Evolutionary conservation across 2,329 filamentous ascomycete genomes (phyloP).

Genomic region (Alternaria gaisen): DNA sequence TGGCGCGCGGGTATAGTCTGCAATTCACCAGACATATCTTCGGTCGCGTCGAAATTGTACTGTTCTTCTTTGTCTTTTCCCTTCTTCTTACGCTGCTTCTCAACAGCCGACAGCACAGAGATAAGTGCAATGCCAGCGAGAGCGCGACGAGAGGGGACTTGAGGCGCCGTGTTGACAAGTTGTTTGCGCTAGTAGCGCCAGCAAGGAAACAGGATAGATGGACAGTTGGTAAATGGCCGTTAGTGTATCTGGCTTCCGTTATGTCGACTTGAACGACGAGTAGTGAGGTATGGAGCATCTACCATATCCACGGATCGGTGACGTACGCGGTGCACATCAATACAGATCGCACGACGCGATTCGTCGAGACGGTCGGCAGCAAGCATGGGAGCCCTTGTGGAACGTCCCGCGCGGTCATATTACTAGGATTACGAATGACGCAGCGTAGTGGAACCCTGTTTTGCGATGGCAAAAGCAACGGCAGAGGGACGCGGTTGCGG

Average conservation of each 20-base stretch:
- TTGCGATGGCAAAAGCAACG: constrained; percentile 16
- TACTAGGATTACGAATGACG: constrained; percentile 29
- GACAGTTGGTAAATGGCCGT: background rate
- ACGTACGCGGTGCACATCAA: constrained; percentile 23
- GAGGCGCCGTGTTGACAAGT: constrained; percentile 40
- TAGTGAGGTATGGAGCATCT: constrained; percentile 17
- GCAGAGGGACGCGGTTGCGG: constrained; percentile 16
- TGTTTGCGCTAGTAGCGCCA: constrained; percentile 9
- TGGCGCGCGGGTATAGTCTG: constrained; percentile 60
- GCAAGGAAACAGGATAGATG: constrained; percentile 10
- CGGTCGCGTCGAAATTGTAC: constrained; percentile 20
- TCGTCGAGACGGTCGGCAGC: constrained; percentile 21
- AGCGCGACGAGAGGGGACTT: constrained; percentile 43
- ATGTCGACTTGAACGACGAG: constrained; percentile 14
- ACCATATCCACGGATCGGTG: constrained; percentile 21
- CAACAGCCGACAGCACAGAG: constrained; percentile 44
- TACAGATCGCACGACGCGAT: constrained; percentile 9
- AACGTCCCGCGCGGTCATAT: constrained; percentile 26
- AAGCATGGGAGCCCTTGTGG: constrained; percentile 34
- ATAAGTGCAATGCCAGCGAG: constrained; percentile 48
- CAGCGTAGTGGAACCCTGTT: constrained; percentile 35
- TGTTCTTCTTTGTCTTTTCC: constrained; percentile 16
- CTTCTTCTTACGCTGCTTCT: constrained; percentile 43
- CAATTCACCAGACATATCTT: constrained; percentile 52
- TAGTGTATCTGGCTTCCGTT: constrained; percentile 10